Evolutionary conservation across 192 early-diverging fungal genomes (phyloP).

Genomic region (Chytriomyces hyalinus): DNA sequence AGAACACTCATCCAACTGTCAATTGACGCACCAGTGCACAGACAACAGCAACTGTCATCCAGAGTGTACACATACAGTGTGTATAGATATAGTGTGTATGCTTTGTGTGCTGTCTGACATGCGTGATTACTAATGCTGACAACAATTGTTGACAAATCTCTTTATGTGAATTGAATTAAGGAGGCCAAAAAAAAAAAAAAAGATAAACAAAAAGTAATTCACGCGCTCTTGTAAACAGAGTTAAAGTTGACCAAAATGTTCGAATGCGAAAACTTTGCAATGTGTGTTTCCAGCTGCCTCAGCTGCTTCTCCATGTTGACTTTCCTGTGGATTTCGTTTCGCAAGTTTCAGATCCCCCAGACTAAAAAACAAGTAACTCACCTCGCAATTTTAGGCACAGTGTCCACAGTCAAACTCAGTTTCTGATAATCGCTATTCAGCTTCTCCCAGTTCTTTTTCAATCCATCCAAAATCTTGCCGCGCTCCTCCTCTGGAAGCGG

Average conservation of each 20-base stretch:
- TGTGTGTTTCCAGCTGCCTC: constrained; percentile 60
- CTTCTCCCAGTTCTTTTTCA: constrained; percentile 58
- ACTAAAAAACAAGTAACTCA: constrained; percentile 25
- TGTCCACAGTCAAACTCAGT: constrained; percentile 64
- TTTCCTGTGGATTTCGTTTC: constrained; percentile 45
- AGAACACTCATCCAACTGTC: too few species aligned
- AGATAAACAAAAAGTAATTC: neutral
- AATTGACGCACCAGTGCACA: too few species aligned
- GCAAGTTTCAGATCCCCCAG: neutral
- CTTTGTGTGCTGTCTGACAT: too few species aligned
- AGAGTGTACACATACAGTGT: too few species aligned
- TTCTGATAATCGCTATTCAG: constrained; percentile 63
- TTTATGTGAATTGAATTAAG: too few species aligned
- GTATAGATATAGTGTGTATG: too few species aligned
- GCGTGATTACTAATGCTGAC: too few species aligned
- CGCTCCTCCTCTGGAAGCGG: constrained; percentile 59
- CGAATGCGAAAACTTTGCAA: constrained; percentile 59
- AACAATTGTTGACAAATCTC: too few species aligned
- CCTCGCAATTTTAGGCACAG: constrained; percentile 67
- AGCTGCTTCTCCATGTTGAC: constrained; percentile 67
- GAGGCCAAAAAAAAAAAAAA: neutral
- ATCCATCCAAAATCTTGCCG: constrained; percentile 53
- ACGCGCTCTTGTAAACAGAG: constrained; percentile 33
- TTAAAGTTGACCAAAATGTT: constrained; percentile 58
- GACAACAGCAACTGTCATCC: too few species aligned